Evolutionary conservation across 129 eudicot species (phyloP).

Genomic region (Artemisia tridentata): DNA sequence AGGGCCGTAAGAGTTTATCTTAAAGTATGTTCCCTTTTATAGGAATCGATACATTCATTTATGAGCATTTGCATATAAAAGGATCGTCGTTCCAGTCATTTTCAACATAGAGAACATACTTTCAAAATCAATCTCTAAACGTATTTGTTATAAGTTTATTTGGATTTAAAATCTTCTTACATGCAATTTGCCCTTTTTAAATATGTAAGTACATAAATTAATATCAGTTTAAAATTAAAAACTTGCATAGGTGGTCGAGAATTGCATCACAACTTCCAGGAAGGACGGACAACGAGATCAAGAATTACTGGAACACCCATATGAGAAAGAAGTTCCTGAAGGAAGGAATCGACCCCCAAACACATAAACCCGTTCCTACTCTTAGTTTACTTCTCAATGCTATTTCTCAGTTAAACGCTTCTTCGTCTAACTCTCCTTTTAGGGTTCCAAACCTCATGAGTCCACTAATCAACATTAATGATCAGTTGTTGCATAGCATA

Average conservation of each 20-base stretch:
- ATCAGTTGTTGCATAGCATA: slow-evolving; percentile 29
- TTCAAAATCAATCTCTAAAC: too few relatives aligned
- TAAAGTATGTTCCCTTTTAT: too few relatives aligned
- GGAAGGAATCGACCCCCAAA: slow-evolving; percentile 41
- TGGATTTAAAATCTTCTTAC: background rate
- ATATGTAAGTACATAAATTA: background rate
- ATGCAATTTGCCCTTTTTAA: background rate
- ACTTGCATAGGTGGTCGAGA: slow-evolving; percentile 44
- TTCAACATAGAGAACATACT: too few relatives aligned
- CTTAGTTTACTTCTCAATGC: slow-evolving; percentile 13
- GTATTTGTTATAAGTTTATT: too few relatives aligned
- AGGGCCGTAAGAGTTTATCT: too few relatives aligned
- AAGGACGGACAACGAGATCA: slow-evolving; percentile 14
- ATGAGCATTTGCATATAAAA: too few relatives aligned
- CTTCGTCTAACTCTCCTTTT: slow-evolving; percentile 15
- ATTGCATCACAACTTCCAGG: slow-evolving; percentile 39
- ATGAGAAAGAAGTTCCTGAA: slow-evolving; percentile 40
- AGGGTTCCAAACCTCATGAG: slow-evolving; percentile 13
- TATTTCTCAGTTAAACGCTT: slow-evolving; percentile 28
- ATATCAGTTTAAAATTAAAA: background rate
- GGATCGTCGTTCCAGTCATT: too few relatives aligned
- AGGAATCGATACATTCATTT: too few relatives aligned
- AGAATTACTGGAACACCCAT: slow-evolving; percentile 40
- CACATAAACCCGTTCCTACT: slow-evolving; percentile 40
- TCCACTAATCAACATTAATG: slow-evolving; percentile 26